phyloP scores from a whole-genome alignment of 1,284 basidiomycete species.

The Moniliophthora roreri region DNA sequence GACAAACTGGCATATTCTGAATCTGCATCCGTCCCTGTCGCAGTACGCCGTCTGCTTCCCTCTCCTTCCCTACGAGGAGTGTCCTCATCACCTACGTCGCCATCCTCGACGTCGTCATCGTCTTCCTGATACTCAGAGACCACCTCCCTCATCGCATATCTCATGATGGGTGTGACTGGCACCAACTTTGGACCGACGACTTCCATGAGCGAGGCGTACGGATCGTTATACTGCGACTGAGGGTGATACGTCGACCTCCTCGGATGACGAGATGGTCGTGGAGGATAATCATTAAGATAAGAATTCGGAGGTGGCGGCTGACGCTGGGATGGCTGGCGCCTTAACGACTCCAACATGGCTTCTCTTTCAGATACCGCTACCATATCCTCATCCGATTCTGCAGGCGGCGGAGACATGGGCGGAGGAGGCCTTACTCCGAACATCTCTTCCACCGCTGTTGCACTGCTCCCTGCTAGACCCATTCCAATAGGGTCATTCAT shows the following conservation, averaged over 20 bases:
- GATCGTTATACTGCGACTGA: conserved; percentile 34
- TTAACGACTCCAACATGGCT: conserved; percentile 15
- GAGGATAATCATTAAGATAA: neutral
- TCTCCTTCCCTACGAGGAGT: too few species aligned
- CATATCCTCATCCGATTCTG: conserved; percentile 44
- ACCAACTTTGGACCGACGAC: conserved; percentile 71
- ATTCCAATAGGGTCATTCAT: conserved; percentile 12
- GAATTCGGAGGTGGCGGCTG: neutral
- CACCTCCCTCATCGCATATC: conserved; percentile 77
- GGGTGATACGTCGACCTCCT: conserved; percentile 22
- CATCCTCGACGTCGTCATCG: conserved; percentile 5
- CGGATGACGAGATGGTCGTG: neutral
- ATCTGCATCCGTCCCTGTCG: conserved; percentile 40
- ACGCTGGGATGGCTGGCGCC: conserved; percentile 15
- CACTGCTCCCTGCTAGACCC: conserved; percentile 30
- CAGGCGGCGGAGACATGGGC: neutral
- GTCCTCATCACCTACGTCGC: neutral
- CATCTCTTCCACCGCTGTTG: conserved; percentile 28
- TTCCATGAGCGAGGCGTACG: conserved; percentile 37
- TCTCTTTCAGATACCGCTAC: conserved; percentile 38
- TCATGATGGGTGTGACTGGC: conserved; percentile 75
- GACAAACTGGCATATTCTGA: conserved; percentile 73
- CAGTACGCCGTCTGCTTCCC: too few species aligned
- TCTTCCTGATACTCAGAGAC: conserved; percentile 76
- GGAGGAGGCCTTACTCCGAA: conserved; percentile 2